Evolutionary conservation across 2,329 filamentous ascomycete genomes (phyloP), one percentile per base, ranked within the genome.

Genomic region (Microascus cirrosus): DNA sequence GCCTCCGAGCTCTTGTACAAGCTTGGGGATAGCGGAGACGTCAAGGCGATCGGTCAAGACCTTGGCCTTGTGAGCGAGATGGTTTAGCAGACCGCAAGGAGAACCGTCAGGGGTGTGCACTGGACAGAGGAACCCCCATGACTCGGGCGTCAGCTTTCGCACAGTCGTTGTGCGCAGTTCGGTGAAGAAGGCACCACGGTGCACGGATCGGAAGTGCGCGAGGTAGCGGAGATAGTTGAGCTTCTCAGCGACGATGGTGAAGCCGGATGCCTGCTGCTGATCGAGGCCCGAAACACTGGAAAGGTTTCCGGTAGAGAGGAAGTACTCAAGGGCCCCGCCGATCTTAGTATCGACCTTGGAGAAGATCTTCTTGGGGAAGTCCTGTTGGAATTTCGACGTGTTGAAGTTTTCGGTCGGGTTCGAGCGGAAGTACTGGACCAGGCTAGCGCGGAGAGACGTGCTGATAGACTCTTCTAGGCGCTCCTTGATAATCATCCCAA

Each of bases 141-240:
- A 96, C 69, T 99, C 94, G 1, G 94, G 94, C 22, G 97, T 75
- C 64, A 99, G 77, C 72, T 97, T 99, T 75, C 94, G 84, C 55
- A 99, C 94, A 0, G 94, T 94, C 0, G 94, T 99, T 0, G 94
- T 99, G 74, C 96, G 97, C 62, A 99, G 75, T 70, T 97, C 90
- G 3, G 94, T 94, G 71, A 99, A 99, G 81, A 99, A 99, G 69
- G 90, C 94, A 78, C 94, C 94, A 84, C 94, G 85, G 76, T 99
- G 94, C 59, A 99, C 90, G 91, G 96, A 96, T 64, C 94, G 88
- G 81, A 99, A 99, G 72, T 99, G 94, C 71, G 90, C 94, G 75
- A 99, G 95, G 75, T 97, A 99, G 66, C 94, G 90, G 67, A 95
- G 84, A 70, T 97, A 99, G 75, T 99, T 99, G 69, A 99, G 93